Base-by-base conservation (phyloP, 495 filamentous ascomycete species). In the Neurospora sp. region DNA sequence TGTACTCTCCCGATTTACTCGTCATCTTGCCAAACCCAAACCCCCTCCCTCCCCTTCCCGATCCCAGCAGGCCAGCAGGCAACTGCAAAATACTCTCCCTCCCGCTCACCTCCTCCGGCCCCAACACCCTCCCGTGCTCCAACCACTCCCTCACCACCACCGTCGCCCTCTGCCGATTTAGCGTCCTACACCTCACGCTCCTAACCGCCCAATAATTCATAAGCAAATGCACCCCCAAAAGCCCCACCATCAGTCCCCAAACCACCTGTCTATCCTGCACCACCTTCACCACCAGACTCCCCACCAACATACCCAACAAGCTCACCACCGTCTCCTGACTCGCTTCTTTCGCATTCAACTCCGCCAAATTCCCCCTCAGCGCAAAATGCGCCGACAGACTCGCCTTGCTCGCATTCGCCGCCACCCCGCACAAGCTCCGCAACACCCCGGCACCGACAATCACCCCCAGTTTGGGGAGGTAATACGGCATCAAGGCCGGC, bases 301-400 rank as follows among this genome's bases (percentile, higher is more conserved):
- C 95, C 27, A 86, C 91, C 72, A 97, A 85, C 93, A 97, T 96
- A 1, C 95, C 95, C 46, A 97, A 42, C 46, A 99, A 86, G 3
- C 93, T 95, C 70, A 99, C 94, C 44, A 98, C 87, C 0, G 95
- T 99, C 82, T 99, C 95, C 84, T 99, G 95, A 73, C 92, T 95
- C 31, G 94, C 95, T 78, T 99, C 95, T 89, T 99, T 88, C 69
- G 95, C 95, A 83, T 97, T 98, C 59, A 98, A 84, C 80, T 98
- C 95, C 12, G 92, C 95, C 53, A 98, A 81, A 81, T 97, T 98
- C n/a, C 93, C 93, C 81, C 88, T 88, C 74, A 83, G 87, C 7
- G 95, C 93, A 82, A 99, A 99, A 83, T 99, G 96, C 27, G 93
- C 93, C 77, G 92, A 94, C 76, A 99, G 81, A 76, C 90, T 94